These are phyloP conservation scores for Leishmania turanica DNA, from an alignment of 208 protist genomes.

Conservation along the genomic window DNA sequence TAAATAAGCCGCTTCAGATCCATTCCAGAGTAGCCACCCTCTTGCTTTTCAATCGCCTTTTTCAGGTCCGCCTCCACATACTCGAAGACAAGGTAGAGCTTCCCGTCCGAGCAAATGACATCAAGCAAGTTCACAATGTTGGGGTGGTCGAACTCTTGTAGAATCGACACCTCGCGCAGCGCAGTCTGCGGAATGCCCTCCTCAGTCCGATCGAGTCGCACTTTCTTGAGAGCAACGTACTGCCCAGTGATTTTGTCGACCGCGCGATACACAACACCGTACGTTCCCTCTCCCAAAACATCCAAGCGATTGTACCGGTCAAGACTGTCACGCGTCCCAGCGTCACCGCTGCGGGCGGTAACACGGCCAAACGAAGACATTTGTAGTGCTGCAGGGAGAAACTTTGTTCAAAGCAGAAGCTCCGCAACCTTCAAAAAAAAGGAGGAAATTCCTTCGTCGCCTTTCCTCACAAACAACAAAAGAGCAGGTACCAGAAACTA, in stretches of 20 bases:
- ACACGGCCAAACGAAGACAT: conserved; percentile 64
- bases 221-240: conserved; percentile 98
- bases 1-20: conserved; percentile 88
- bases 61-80: conserved; percentile 96
- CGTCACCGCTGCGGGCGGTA: conserved; percentile 36
- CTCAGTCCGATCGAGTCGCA: conserved; percentile 96
- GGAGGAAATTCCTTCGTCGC: background rate
- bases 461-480: background rate
- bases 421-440: background rate
- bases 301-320: conserved; percentile 90
- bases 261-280: conserved; percentile 93
- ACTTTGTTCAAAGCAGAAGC: background rate
- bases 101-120: conserved; percentile 88
- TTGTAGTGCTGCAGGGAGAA: conserved; percentile 10
- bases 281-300: conserved; percentile 93
- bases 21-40: conserved; percentile 65
- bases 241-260: conserved; percentile 80
- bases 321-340: conserved; percentile 56
- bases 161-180: conserved; percentile 97
- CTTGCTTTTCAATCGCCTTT: conserved; percentile 95
- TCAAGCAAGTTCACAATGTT: conserved; percentile 96
- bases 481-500: background rate
- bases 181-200: conserved; percentile 98
- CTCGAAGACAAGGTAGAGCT: conserved; percentile 93
- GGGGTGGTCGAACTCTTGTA: conserved; percentile 97